Conservation (phyloP, 2,329 filamentous ascomycete species). For the Mycosphaerella sp. region DNA sequence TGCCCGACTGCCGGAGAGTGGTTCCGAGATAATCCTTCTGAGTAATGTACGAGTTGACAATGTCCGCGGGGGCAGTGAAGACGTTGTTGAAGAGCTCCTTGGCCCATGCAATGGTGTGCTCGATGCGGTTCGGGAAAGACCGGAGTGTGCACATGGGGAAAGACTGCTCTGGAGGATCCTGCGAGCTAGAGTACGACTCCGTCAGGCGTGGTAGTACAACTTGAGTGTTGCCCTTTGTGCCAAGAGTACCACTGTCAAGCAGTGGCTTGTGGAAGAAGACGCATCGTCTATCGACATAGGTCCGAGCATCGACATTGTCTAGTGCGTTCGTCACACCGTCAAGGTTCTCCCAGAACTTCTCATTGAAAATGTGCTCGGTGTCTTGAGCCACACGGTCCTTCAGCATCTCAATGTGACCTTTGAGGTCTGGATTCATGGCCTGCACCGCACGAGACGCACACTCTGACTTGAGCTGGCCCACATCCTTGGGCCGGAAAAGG, state of each 20-base stretch:
- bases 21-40: constrained; percentile 85
- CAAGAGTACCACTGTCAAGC: constrained; percentile 94
- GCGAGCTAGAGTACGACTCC: constrained; percentile 94
- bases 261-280: constrained; percentile 98
- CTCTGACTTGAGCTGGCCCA: constrained; percentile 94
- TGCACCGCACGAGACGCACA: constrained; percentile 84
- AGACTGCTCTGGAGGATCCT: constrained; percentile 95
- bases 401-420: constrained; percentile 75
- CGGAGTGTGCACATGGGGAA: constrained; percentile 98
- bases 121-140: constrained; percentile 96
- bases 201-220: constrained; percentile 86
- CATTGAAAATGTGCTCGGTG: constrained; percentile 91
- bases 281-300: constrained; percentile 91
- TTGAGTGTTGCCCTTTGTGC: constrained; percentile 97
- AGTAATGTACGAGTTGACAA: constrained; percentile 82
- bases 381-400: constrained; percentile 87
- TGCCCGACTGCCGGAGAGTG: constrained; percentile 85
- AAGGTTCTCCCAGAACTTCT: constrained; percentile 79
- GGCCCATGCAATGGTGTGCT: constrained; percentile 98
- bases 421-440: constrained; percentile 89
- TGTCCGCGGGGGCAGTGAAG: constrained; percentile 89
- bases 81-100: constrained; percentile 91
- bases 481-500: constrained; percentile 86
- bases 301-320: constrained; percentile 94
- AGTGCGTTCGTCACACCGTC: constrained; percentile 95